Conservation (phyloP, 768 basidiomycete genomes). For the Leucocoprinus leucothites region DNA sequence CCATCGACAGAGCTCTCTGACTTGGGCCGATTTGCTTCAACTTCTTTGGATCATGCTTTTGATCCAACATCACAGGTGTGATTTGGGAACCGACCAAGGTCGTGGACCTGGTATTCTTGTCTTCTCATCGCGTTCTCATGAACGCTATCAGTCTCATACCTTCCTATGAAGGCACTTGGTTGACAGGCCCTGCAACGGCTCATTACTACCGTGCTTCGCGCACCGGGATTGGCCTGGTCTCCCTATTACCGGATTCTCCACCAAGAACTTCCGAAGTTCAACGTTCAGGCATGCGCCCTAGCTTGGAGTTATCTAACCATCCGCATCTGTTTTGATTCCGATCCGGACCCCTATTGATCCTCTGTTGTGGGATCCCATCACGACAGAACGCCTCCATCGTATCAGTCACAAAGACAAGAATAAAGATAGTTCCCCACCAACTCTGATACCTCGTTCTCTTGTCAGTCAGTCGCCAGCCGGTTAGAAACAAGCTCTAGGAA, state of each 20-base stretch:
- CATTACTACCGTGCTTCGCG: not conserved
- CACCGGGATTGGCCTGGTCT: not conserved
- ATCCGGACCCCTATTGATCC: not conserved
- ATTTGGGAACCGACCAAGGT: not conserved
- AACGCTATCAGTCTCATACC: not conserved
- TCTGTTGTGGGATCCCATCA: not conserved
- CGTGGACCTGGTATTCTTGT: not conserved
- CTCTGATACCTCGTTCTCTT: not conserved
- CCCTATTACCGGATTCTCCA: not conserved
- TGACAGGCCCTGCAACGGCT: not conserved
- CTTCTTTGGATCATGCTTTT: not conserved
- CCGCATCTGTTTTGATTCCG: not conserved
- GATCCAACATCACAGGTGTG: not conserved
- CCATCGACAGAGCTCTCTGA: not conserved
- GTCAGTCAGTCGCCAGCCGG: not conserved
- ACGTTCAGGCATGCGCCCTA: not conserved
- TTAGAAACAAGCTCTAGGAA: not conserved
- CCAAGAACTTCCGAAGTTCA: not conserved
- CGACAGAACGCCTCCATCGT: not conserved
- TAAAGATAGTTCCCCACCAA: not conserved
- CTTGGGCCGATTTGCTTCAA: no score
- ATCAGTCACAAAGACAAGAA: not conserved
- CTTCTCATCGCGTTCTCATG: not conserved
- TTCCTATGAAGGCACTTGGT: not conserved
- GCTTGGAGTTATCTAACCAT: not conserved